phyloP scores from a whole-genome alignment of 306 rosid species.

The Erythrophleum fordii region DNA sequence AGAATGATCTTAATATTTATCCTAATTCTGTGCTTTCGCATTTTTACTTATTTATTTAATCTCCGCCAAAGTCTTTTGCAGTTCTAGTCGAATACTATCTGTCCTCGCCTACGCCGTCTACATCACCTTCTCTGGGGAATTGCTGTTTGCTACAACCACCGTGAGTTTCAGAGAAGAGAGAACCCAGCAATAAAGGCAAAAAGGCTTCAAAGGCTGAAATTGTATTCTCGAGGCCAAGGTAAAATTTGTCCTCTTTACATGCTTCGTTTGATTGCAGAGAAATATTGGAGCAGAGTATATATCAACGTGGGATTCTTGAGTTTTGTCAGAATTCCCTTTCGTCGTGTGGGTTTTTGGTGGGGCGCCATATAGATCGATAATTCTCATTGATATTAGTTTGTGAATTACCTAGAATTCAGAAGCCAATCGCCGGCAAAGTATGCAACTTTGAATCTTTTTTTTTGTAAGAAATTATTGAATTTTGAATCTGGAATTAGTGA shows the following conservation, averaged over 20 bases:
- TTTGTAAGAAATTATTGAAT: neutral
- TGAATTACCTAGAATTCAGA: slow-evolving; percentile 1
- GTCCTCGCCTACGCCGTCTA: slow-evolving; percentile 9
- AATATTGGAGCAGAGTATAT: neutral
- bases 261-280: neutral
- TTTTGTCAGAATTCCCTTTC: neutral
- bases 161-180: neutral
- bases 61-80: neutral
- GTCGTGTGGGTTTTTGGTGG: neutral
- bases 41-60: neutral
- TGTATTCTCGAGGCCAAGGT: slow-evolving; percentile 2
- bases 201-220: neutral
- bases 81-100: slow-evolving; percentile 1
- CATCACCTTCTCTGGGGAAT: slow-evolving; percentile 29
- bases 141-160: slow-evolving; percentile 9
- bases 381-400: neutral
- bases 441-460: slow-evolving; percentile 7
- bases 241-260: neutral
- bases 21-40: neutral
- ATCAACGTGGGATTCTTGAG: neutral
- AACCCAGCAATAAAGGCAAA: neutral
- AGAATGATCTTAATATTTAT: neutral
- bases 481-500: neutral
- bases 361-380: neutral
- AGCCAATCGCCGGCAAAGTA: slow-evolving; percentile 5